phyloP scores from a whole-genome alignment of 305 asterid genomes.

The Solanum hybrid region DNA sequence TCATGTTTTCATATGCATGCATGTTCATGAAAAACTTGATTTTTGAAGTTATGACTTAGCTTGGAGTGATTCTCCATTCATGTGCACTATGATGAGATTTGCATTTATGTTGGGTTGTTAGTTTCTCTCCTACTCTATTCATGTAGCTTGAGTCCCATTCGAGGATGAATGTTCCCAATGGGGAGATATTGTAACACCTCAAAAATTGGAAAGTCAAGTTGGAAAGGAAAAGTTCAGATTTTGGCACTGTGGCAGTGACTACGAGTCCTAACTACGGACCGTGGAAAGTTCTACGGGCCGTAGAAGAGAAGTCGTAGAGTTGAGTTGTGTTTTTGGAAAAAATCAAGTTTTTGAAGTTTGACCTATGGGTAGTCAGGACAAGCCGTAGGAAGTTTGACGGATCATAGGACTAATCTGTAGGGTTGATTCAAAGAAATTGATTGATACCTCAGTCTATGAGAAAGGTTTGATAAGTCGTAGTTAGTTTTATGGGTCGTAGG shows the following conservation, averaged over 20 bases:
- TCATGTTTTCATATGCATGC: not conserved
- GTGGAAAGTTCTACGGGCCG: fast-evolving
- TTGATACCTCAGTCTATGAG: not conserved
- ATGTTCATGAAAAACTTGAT: not conserved
- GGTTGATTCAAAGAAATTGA: not conserved
- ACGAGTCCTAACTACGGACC: not conserved
- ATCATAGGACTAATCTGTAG: not conserved
- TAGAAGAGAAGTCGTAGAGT: not conserved
- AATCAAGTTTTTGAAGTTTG: not conserved
- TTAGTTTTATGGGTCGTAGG: not conserved
- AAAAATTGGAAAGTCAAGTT: not conserved
- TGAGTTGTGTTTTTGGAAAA: not conserved
- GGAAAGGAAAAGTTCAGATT: not conserved
- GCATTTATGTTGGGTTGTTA: not conserved
- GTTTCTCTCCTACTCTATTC: not conserved
- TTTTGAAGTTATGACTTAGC: not conserved
- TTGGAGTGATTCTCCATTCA: not conserved
- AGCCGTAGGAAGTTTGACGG: not conserved
- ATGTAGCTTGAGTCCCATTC: not conserved
- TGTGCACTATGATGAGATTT: not conserved
- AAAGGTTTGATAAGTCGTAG: not conserved
- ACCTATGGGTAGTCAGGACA: not conserved
- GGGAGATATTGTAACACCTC: not conserved
- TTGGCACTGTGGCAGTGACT: not conserved
- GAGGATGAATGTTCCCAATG: not conserved